Conservation (phyloP, 441 rosid species). For the Gossypium davidsonii region DNA sequence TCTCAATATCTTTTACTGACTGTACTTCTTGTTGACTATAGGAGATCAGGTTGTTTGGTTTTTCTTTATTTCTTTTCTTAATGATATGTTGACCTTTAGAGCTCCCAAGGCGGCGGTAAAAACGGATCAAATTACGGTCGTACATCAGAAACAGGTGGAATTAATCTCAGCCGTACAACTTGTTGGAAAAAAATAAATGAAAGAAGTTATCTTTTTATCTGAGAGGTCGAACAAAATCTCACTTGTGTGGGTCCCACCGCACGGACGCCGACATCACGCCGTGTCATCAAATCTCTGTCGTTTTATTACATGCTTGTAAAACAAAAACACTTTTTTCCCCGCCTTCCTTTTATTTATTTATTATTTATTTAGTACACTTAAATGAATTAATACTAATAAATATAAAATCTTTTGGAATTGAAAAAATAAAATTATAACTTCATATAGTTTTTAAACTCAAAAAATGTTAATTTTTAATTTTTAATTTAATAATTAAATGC, state of each 20-base stretch:
- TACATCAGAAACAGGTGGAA: too few relatives aligned
- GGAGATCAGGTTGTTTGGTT: neutral
- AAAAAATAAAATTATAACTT: too few relatives aligned
- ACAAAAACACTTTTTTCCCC: neutral
- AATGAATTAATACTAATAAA: too few relatives aligned
- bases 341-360: too few relatives aligned
- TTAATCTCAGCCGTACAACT: neutral
- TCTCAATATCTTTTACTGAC: neutral
- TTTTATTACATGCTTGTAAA: neutral
- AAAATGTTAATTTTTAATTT: too few relatives aligned
- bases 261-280: slow-evolving; percentile 39
- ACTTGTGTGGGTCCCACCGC: slow-evolving; percentile 37
- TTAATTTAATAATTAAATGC: too few relatives aligned
- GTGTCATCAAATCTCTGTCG: slow-evolving; percentile 54
- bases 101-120: neutral
- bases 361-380: too few relatives aligned
- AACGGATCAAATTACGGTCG: slow-evolving; percentile 11
- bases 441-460: too few relatives aligned
- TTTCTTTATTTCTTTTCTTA: neutral
- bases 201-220: too few relatives aligned
- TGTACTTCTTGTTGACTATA: neutral
- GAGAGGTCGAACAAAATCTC: neutral
- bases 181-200: neutral
- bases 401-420: too few relatives aligned
- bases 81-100: neutral